Conservation (phyloP, 2,329 filamentous ascomycete species). For the Scytalidium sp. region DNA sequence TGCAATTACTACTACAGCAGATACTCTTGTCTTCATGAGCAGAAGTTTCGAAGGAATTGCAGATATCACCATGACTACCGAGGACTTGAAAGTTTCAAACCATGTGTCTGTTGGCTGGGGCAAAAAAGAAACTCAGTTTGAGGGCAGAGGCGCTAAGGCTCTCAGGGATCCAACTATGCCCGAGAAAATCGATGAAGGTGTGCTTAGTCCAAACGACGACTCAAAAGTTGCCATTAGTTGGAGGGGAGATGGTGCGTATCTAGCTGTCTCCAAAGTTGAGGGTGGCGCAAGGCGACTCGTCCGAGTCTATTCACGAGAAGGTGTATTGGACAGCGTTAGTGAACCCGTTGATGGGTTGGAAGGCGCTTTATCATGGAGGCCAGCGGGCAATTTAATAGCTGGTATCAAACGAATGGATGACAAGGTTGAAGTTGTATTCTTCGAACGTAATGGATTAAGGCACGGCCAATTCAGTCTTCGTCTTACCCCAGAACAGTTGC, state of each 20-base stretch:
- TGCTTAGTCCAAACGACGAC: conserved; percentile 72
- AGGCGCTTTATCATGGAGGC: conserved; percentile 83
- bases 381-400: conserved; percentile 87
- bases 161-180: conserved; percentile 92
- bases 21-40: conserved; percentile 89
- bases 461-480: conserved; percentile 91
- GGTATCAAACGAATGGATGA: conserved; percentile 70
- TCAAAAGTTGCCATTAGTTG: conserved; percentile 74
- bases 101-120: conserved; percentile 98
- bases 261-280: conserved; percentile 82
- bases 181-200: conserved; percentile 83
- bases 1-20: conserved; percentile 74
- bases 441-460: conserved; percentile 95
- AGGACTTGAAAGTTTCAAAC: conserved; percentile 82
- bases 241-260: conserved; percentile 89
- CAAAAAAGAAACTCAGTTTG: conserved; percentile 97
- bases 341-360: conserved; percentile 95
- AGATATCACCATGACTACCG: conserved; percentile 66
- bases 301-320: conserved; percentile 87
- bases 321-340: conserved; percentile 85
- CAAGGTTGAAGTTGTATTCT: conserved; percentile 83
- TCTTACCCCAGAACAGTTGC: conserved; percentile 55
- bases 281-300: conserved; percentile 70
- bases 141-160: conserved; percentile 83
- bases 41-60: conserved; percentile 82